Evolutionary conservation across 2,329 filamentous ascomycete species (phyloP).

Genomic region (Fusarium sp.): DNA sequence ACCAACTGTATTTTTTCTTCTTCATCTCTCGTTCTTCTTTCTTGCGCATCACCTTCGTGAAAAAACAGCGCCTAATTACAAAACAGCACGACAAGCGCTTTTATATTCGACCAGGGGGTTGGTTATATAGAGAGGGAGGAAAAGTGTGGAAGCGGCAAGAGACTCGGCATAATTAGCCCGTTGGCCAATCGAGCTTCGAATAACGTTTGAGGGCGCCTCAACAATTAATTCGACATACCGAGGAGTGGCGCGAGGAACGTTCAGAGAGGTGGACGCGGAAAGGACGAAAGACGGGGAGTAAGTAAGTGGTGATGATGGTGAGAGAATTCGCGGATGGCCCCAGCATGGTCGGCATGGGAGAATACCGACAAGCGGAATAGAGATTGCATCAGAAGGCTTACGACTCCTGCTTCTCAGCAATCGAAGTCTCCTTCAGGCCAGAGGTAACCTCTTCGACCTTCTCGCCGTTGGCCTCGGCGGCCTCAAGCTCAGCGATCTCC

Average conservation of each 20-base stretch:
- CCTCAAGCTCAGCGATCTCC: slow-evolving; percentile 89
- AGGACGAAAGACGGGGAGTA: background rate
- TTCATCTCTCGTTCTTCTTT: slow-evolving; percentile 15
- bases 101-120: slow-evolving; percentile 37
- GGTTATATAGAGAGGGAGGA: slow-evolving; percentile 9
- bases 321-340: slow-evolving; percentile 12
- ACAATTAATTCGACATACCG: slow-evolving; percentile 11
- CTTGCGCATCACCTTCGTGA: slow-evolving; percentile 33
- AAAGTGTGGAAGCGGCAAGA: background rate
- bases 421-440: slow-evolving; percentile 62
- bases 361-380: slow-evolving; percentile 18
- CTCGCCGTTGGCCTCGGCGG: slow-evolving; percentile 61
- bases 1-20: slow-evolving; percentile 37
- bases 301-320: background rate
- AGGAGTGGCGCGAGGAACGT: slow-evolving; percentile 13
- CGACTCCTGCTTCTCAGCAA: slow-evolving; percentile 64
- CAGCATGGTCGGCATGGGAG: slow-evolving; percentile 21
- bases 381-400: slow-evolving; percentile 39
- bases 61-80: slow-evolving; percentile 43
- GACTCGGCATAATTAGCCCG: slow-evolving; percentile 17
- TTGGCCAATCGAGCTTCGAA: slow-evolving; percentile 11
- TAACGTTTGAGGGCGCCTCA: slow-evolving; percentile 23
- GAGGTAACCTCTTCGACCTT: slow-evolving; percentile 65
- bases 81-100: slow-evolving; percentile 41
- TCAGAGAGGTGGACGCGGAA: slow-evolving; percentile 13